Conservation (phyloP, 2,329 filamentous ascomycete genomes). For the Taxawa tesnikishii region DNA sequence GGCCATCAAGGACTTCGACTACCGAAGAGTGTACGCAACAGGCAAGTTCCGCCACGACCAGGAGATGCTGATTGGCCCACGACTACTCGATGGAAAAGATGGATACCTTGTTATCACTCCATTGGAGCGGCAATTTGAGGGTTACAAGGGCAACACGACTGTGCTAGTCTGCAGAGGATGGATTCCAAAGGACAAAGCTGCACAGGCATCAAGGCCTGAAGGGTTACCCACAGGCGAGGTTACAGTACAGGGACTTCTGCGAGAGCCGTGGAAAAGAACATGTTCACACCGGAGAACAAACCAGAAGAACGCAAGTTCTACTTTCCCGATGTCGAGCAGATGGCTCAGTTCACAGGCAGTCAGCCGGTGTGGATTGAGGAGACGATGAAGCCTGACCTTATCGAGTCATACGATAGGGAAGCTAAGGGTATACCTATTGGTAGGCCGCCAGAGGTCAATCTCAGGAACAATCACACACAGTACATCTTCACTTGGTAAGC, state of each 20-base stretch:
- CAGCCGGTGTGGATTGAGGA: constrained; percentile 92
- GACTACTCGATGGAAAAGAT: constrained; percentile 77
- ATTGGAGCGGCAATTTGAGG: constrained; percentile 50
- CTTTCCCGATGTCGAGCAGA: constrained; percentile 86
- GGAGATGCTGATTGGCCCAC: constrained; percentile 92
- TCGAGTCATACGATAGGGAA: constrained; percentile 64
- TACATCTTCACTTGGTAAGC: constrained; percentile 97
- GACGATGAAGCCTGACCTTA: constrained; percentile 77
- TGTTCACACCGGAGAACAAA: constrained; percentile 86
- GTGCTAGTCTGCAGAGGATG: constrained; percentile 82
- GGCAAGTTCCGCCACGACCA: constrained; percentile 73
- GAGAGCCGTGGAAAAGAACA: constrained; percentile 95
- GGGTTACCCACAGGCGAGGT: constrained; percentile 61
- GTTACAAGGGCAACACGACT: constrained; percentile 41
- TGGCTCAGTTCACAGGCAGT: constrained; percentile 71
- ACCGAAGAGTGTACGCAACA: constrained; percentile 64
- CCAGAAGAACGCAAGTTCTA: constrained; percentile 81
- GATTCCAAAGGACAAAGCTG: constrained; percentile 65
- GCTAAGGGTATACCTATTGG: constrained; percentile 81
- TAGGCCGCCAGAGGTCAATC: constrained; percentile 74
- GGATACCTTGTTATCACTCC: constrained; percentile 90
- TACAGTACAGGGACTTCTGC: constrained; percentile 67
- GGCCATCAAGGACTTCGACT: constrained; percentile 85
- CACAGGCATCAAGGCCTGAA: constrained; percentile 49
- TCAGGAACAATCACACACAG: constrained; percentile 93